Base-by-base conservation (phyloP, 352 stramenopile genomes). In the Thraustochytrium striatum region DNA sequence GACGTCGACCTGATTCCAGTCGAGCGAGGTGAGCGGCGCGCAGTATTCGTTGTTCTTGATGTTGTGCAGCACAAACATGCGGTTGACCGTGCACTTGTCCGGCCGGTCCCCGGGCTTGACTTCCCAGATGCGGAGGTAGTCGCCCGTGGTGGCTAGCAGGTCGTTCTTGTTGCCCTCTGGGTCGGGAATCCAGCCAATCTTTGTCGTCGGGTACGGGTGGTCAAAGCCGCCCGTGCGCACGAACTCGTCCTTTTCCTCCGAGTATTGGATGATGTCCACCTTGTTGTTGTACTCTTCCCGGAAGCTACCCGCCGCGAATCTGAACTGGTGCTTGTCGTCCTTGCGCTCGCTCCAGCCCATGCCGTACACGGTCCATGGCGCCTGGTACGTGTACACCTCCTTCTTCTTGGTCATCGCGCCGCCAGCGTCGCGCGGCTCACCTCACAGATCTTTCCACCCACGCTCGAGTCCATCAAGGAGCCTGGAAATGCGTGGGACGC, bases 1-100 rank as follows among this genome's bases (percentile, higher is more conserved):
- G 0, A 94, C 89, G 82, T 99, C 95, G 25, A 89, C 83, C 61
- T 98, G 92, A 85, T 97, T 99, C 96, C 96, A 99, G 85, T 99
- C 96, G 83, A 98, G 98, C 21, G 91, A 97, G 38, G 96, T 99
- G 19, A 99, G 85, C 2, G 96, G 96, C 30, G 94, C 92, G 47
- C 79, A 83, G 62, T 82, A 83, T 0, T 83, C 79, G 44, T 41
- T 79, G 9, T 32, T 82, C 32, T 82, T 82, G 72, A 61, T 83
- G 35, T 81, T 62, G 44, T 62, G 50, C 3, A 81, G 32, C 3
- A 39, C 58, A 33, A 30, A 81, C 8, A 78, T 16, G 83, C 70
- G 53, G 75, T 86, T 52, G 47, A 83, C 47, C 53, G 69, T 55
- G 82, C 80, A 85, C 21, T 84, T 39, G n/a, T 83, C 50, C 41